phyloP scores from a whole-genome alignment of 805 yeast species.

The Candida arabinofermentans region DNA sequence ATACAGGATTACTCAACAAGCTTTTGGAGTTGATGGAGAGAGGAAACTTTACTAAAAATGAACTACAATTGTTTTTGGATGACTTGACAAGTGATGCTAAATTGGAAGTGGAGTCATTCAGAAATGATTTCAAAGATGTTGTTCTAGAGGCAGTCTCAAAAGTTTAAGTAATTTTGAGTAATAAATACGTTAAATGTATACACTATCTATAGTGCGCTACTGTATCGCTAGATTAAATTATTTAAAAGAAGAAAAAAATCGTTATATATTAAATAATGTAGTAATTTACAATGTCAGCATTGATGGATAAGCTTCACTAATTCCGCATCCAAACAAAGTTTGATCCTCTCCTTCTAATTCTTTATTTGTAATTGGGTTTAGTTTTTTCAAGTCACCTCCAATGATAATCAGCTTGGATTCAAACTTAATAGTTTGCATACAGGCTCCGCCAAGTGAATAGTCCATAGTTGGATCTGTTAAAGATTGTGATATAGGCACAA shows the following conservation, averaged over 20 bases:
- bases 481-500: constrained; percentile 1
- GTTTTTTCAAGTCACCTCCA: constrained; percentile 19
- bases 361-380: constrained; percentile 5
- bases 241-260: too few relatives aligned
- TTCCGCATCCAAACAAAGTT: constrained; percentile 10
- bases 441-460: constrained; percentile 3
- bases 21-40: background rate
- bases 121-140: background rate
- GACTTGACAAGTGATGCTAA: background rate
- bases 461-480: background rate
- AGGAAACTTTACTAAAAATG: background rate
- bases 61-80: background rate
- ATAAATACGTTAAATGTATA: too few relatives aligned
- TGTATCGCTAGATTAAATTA: too few relatives aligned
- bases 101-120: background rate
- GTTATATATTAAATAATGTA: background rate
- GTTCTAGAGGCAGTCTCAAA: background rate
- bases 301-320: constrained; percentile 18
- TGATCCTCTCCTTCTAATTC: constrained; percentile 2
- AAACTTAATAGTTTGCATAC: constrained; percentile 12
- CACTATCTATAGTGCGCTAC: too few relatives aligned
- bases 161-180: too few relatives aligned
- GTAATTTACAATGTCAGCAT: constrained; percentile 12
- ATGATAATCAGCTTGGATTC: constrained; percentile 20
- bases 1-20: background rate